These are phyloP conservation scores for Penicillium psychrofluorescens DNA, from an alignment of 495 filamentous ascomycete genomes.

Conservation along the genomic window DNA sequence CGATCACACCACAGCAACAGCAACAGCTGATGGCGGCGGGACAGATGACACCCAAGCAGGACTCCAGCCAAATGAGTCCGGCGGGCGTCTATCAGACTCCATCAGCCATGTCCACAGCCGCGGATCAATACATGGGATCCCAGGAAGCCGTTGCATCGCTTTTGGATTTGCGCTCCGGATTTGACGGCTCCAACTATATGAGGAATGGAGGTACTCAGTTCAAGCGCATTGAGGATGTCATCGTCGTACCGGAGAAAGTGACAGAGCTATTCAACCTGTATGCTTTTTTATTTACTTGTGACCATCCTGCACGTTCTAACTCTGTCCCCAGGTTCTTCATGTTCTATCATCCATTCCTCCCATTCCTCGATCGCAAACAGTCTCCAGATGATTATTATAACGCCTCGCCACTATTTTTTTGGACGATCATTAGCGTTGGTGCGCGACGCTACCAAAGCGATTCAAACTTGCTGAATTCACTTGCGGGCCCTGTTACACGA, in stretches of 20 bases:
- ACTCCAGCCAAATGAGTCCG: constrained; percentile 41
- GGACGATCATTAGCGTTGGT: constrained; percentile 78
- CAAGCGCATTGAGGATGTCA: constrained; percentile 63
- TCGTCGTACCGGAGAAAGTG: constrained; percentile 64
- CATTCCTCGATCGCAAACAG: constrained; percentile 66
- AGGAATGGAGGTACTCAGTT: constrained; percentile 37
- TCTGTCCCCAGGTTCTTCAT: constrained; percentile 53
- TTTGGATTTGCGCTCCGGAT: constrained; percentile 60
- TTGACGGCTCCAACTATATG: constrained; percentile 40
- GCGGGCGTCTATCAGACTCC: constrained; percentile 37
- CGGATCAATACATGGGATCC: constrained; percentile 65
- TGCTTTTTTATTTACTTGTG: constrained; percentile 2
- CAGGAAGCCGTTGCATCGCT: constrained; percentile 81
- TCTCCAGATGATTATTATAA: constrained; percentile 69
- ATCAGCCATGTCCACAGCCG: constrained; percentile 35
- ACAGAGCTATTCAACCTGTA: constrained; percentile 69
- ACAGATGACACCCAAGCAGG: constrained; percentile 46
- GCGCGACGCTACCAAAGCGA: constrained; percentile 66
- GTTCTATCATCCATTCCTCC: constrained; percentile 78
- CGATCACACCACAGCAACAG: constrained; percentile 38
- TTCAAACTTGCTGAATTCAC: constrained; percentile 55
- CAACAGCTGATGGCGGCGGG: constrained; percentile 39
- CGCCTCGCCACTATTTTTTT: constrained; percentile 71
- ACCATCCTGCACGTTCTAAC: constrained; percentile 6
- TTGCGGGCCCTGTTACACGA: constrained; percentile 65